Evolutionary conservation across 2,329 filamentous ascomycete genomes (phyloP), one percentile per base, ranked within the genome.

Genomic region (Penicillium sp.): DNA sequence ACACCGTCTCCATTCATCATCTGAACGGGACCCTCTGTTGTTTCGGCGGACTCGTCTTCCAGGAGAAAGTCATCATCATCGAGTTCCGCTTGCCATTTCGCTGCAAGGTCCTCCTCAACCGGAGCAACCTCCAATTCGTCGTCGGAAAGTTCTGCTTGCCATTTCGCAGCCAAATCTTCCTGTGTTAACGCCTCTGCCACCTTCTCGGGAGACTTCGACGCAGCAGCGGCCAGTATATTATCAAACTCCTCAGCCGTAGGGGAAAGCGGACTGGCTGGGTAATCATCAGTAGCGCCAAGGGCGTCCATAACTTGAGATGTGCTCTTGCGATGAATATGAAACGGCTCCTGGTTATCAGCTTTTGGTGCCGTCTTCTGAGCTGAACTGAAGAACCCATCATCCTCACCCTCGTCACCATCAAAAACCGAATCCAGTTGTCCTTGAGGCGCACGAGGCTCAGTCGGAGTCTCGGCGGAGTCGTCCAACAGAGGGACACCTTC

Each of bases 61-160:
- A 96, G 89, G 9, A 97, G 80, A 63, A 97, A 90, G 0, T 92
- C 93, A 73, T 97, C 93, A 67, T 93, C 88, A 52, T 74, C 71
- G 15, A 88, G 82, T 51, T 81, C 81, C 19, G 81, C 79, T 56
- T 85, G 73, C 68, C 74, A 85, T 73, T 63, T 92, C 88, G 66
- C 93, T 90, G 90, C 89, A 48, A 95, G 77, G 70, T 94, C 91
- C 50, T 89, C 85, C 19, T 85, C 77, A 3, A 68, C 66, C 3
- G 68, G 61, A 53, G 91, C 90, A 15, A 82, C 91, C 69, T 60
- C 61, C 15, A 56, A 49, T 13, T 60, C 52, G 21, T 69, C 67
- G 26, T 67, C 64, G 3, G 62, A 61, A 9, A 97, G 86, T 48
- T 92, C 91, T 51, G 91, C 90, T 66, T 92, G 87, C 91, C 94